phyloP scores from a whole-genome alignment of 176 grass and related monocot species.

The Luzula sylvatica region DNA sequence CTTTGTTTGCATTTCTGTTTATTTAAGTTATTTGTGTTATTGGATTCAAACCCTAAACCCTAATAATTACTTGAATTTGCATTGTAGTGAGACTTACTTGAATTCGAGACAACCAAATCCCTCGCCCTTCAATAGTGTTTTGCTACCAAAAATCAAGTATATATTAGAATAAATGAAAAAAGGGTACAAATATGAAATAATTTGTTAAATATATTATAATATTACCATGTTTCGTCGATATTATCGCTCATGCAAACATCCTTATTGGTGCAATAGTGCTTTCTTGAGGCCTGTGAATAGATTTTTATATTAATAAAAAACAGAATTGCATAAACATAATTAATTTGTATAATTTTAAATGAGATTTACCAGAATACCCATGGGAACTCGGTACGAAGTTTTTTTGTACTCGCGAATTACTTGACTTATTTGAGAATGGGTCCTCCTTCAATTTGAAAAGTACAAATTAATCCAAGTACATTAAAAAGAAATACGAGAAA shows the following conservation, averaged over 20 bases:
- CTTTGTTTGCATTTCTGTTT: constrained; percentile 81
- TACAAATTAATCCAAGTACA: background rate
- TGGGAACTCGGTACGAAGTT: constrained; percentile 71
- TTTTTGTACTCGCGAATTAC: constrained; percentile 93
- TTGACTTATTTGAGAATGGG: constrained; percentile 93
- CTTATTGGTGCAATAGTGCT: constrained; percentile 82
- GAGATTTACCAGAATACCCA: constrained; percentile 64
- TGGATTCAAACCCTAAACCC: too few relatives aligned
- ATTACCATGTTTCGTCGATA: constrained; percentile 78
- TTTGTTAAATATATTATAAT: background rate
- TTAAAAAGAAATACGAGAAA: constrained; percentile 2
- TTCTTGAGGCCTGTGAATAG: constrained; percentile 61
- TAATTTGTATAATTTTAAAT: constrained; percentile 6
- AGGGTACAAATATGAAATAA: background rate
- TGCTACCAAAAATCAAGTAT: constrained; percentile 34
- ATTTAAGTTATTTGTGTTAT: too few relatives aligned
- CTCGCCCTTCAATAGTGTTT: constrained; percentile 50
- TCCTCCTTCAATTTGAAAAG: constrained; percentile 61
- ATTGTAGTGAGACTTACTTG: constrained; percentile 49
- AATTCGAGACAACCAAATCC: constrained; percentile 68
- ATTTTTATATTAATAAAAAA: background rate
- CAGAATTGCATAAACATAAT: background rate
- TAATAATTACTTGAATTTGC: constrained; percentile 3
- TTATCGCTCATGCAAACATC: constrained; percentile 40
- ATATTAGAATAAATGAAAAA: constrained; percentile 8